phyloP scores from a whole-genome alignment of 1,284 basidiomycete species.

The Pseudozyma hubeiensis region DNA sequence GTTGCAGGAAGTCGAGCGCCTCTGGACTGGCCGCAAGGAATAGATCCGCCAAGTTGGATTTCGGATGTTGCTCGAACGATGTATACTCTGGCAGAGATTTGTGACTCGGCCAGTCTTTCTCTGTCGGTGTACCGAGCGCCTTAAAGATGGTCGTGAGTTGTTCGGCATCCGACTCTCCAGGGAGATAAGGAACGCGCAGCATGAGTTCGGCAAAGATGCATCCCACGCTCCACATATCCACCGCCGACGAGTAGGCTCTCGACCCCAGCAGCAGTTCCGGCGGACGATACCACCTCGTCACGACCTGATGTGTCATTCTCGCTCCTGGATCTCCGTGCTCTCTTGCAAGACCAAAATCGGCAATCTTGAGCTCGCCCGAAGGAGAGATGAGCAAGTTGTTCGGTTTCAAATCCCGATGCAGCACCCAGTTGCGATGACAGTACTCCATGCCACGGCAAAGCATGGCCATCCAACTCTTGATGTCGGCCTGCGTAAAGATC shows the following conservation, averaged over 20 bases:
- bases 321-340: conserved; percentile 92
- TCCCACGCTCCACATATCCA: conserved; percentile 94
- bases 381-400: conserved; percentile 96
- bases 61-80: conserved; percentile 74
- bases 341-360: conserved; percentile 97
- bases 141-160: conserved; percentile 94
- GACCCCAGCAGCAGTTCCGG: conserved; percentile 91
- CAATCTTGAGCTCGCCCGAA: conserved; percentile 92
- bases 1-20: conserved; percentile 83
- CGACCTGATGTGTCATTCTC: conserved; percentile 98
- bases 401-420: conserved; percentile 97
- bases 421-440: conserved; percentile 91
- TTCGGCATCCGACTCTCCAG: conserved; percentile 94
- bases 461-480: conserved; percentile 99
- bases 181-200: conserved; percentile 90
- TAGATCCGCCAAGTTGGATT: conserved; percentile 82
- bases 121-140: conserved; percentile 92
- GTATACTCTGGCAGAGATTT: conserved; percentile 70
- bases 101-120: conserved; percentile 95
- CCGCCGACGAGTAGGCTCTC: conserved; percentile 85
- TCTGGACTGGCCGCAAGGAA: conserved; percentile 91
- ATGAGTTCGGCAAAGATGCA: conserved; percentile 96
- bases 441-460: conserved; percentile 94
- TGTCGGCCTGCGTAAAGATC: conserved; percentile 92
- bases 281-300: conserved; percentile 96